Evolutionary conservation across 2,329 filamentous ascomycete species (phyloP).

Genomic region (Rhynchosporium graminicola): DNA sequence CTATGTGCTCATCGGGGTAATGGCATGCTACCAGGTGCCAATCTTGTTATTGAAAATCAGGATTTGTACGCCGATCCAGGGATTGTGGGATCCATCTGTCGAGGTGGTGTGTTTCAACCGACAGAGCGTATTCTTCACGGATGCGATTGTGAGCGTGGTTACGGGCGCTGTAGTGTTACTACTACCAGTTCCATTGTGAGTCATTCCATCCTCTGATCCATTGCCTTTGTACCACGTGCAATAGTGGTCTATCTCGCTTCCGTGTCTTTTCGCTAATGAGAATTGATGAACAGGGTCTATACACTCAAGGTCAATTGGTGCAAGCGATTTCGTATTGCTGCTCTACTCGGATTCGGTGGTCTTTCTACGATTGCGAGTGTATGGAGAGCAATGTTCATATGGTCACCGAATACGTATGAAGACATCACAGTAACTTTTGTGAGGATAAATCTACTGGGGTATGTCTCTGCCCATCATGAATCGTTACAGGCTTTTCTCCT

Average conservation of each 20-base stretch:
- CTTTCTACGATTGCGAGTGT: conserved; percentile 12
- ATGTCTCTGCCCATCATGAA: conserved; percentile 31
- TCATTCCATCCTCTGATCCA: background rate
- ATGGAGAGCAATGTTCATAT: conserved; percentile 17
- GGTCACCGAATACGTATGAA: background rate
- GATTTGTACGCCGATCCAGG: conserved; percentile 31
- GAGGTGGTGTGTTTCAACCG: conserved; percentile 39
- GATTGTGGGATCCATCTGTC: conserved; percentile 31
- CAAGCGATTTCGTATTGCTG: conserved; percentile 34
- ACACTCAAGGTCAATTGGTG: conserved; percentile 35
- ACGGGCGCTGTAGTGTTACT: conserved; percentile 42
- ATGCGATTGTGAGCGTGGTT: conserved; percentile 40
- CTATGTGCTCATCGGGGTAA: conserved; percentile 29
- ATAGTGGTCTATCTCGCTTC: background rate
- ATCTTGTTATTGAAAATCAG: conserved; percentile 24
- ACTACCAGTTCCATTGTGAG: conserved; percentile 40
- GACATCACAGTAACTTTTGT: conserved; percentile 10
- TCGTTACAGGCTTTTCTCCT: background rate
- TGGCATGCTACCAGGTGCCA: conserved; percentile 24
- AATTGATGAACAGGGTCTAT: background rate
- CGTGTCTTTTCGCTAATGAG: background rate
- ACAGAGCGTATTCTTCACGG: conserved; percentile 40
- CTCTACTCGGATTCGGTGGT: conserved; percentile 20
- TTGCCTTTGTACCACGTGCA: background rate
- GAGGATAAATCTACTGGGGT: conserved; percentile 24